phyloP scores from a whole-genome alignment of 2,329 filamentous ascomycete species.

The Colletotrichum aenigma region DNA sequence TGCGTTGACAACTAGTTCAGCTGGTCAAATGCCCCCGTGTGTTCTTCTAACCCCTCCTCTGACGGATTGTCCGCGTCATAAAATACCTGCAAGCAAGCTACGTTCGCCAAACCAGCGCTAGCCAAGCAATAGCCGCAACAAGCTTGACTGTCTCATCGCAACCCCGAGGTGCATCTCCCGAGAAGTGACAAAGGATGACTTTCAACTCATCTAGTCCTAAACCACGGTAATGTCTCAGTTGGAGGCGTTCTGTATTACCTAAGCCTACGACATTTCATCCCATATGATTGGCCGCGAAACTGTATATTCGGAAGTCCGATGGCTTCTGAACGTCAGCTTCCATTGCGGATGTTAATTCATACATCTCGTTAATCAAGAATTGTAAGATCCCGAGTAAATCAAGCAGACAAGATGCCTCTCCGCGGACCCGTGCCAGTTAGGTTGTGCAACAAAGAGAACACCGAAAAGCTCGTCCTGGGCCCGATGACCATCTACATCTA shows the following conservation, averaged over 20 bases:
- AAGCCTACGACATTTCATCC: neutral
- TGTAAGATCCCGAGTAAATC: neutral
- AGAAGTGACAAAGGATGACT: neutral
- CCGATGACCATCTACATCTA: slow-evolving; percentile 37
- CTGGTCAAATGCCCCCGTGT: neutral
- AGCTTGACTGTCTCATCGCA: neutral
- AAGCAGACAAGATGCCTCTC: slow-evolving; percentile 30
- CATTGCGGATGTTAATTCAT: neutral
- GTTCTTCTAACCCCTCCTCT: neutral
- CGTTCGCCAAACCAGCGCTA: neutral
- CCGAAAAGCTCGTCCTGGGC: slow-evolving; percentile 33
- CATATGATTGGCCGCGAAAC: neutral
- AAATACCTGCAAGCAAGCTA: neutral
- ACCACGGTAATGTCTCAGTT: neutral
- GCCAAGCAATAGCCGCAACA: neutral
- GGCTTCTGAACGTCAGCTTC: neutral
- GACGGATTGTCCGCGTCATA: neutral
- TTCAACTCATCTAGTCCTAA: neutral
- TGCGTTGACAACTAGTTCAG: neutral
- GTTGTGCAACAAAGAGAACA: slow-evolving; percentile 30
- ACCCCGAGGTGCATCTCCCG: neutral
- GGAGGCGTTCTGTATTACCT: neutral
- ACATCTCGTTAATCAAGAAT: neutral
- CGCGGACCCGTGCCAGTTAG: slow-evolving; percentile 34
- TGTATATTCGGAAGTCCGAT: neutral